Evolutionary conservation across 352 stramenopile genomes (phyloP).

Genomic region (Globisporangium cederbergense): DNA sequence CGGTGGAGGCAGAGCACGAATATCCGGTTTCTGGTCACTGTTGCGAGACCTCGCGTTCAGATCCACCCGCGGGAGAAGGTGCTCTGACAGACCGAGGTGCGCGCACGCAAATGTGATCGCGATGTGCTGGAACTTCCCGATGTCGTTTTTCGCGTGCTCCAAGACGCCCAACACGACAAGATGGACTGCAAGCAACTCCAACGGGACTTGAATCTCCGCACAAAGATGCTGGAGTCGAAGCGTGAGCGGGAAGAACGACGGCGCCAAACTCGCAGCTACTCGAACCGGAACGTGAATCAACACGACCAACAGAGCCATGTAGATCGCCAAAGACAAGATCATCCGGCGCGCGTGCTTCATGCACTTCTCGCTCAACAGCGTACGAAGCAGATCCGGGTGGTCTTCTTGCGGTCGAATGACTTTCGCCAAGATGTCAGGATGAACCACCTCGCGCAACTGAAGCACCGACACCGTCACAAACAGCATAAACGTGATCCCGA

Average conservation of each 20-base stretch:
- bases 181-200: conserved; percentile 96
- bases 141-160: conserved; percentile 88
- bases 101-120: conserved; percentile 56
- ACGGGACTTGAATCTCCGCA: conserved; percentile 92
- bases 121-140: conserved; percentile 71
- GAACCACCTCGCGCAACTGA: conserved; percentile 93
- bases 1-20: conserved; percentile 57
- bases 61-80: conserved; percentile 56
- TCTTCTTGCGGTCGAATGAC: conserved; percentile 94
- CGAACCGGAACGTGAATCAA: conserved; percentile 88
- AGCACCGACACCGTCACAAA: conserved; percentile 96
- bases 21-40: conserved; percentile 26
- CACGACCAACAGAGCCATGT: conserved; percentile 81
- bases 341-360: conserved; percentile 93
- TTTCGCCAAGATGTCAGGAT: conserved; percentile 90
- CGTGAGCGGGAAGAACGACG: conserved; percentile 63
- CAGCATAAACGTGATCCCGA: conserved; percentile 98
- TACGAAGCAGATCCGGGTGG: conserved; percentile 94
- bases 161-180: conserved; percentile 93
- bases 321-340: conserved; percentile 90
- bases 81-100: conserved; percentile 64
- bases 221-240: conserved; percentile 92
- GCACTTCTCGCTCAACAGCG: conserved; percentile 92
- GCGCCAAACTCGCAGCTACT: conserved; percentile 41
- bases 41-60: conserved; percentile 17